A percentile compares a stretch with the other conserved stretches of the same genome.
Evolutionary conservation across 1,284 basidiomycete genomes (phyloP).

Genomic region (Ceratobasidium sp.): DNA sequence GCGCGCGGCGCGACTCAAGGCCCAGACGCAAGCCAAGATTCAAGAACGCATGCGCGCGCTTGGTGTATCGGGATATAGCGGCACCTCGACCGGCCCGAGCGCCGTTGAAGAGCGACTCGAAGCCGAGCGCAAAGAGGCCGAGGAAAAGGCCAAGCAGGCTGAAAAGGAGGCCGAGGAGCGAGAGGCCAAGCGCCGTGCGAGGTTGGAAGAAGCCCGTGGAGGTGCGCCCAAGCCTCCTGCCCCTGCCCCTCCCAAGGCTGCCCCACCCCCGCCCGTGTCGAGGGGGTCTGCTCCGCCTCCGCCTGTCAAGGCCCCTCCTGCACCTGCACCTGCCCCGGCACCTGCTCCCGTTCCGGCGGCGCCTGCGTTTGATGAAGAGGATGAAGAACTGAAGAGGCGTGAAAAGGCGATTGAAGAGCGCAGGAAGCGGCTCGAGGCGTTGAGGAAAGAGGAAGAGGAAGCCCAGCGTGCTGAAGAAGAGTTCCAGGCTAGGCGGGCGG

Average conservation of each 20-base stretch:
- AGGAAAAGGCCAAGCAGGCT: conserved; percentile 75
- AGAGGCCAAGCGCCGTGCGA: conserved; percentile 69
- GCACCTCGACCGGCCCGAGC: conserved; percentile 51
- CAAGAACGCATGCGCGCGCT: conserved; percentile 88
- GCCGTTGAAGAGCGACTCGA: conserved; percentile 79
- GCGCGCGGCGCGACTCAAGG: conserved; percentile 78
- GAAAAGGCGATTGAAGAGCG: conserved; percentile 72
- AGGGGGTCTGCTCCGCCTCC: conserved; percentile 50
- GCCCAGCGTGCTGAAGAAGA: conserved; percentile 67
- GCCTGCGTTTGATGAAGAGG: conserved; percentile 59
- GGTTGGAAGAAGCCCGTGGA: conserved; percentile 70
- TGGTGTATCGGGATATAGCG: conserved; percentile 64
- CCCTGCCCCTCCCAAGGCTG: conserved; percentile 45
- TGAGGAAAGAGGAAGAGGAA: conserved; percentile 78
- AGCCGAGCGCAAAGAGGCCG: conserved; percentile 84
- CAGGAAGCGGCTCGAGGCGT: conserved; percentile 64
- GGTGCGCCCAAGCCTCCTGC: conserved; percentile 47
- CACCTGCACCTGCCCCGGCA: conserved; percentile 39
- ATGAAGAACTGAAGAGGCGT: conserved; percentile 64
- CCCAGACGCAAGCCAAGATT: conserved; percentile 83
- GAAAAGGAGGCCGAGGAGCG: conserved; percentile 80
- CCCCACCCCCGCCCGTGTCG: conserved; percentile 47
- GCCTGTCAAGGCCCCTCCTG: conserved; percentile 48
- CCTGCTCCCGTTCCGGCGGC: conserved; percentile 49
- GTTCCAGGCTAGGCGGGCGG: conserved; percentile 57